Conservation (phyloP, 768 basidiomycete genomes). For the Trametopsis cervina region DNA sequence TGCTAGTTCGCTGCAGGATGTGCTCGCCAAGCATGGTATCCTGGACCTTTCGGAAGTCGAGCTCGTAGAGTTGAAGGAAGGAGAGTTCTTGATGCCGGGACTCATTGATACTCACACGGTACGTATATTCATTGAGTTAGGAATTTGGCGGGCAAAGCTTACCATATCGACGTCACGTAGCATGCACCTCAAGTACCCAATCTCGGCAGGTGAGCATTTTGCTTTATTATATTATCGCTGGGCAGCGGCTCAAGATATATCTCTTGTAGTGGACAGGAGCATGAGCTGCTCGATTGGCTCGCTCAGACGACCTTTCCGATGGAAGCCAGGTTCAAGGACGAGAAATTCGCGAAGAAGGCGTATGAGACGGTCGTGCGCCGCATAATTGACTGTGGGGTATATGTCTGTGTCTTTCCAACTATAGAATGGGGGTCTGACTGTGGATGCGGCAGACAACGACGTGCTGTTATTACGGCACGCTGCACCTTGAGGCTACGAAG, state of each 20-base stretch:
- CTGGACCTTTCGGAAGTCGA: constrained; percentile 14
- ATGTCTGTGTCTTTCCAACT: constrained; percentile 20
- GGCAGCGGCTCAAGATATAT: background rate
- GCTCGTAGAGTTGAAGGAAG: constrained; percentile 32
- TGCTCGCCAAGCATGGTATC: constrained; percentile 45
- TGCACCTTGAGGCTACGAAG: constrained; percentile 79
- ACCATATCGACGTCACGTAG: constrained; percentile 29
- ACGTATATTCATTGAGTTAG: too few relatives aligned
- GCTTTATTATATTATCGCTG: background rate
- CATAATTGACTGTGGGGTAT: constrained; percentile 68
- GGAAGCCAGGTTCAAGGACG: constrained; percentile 69
- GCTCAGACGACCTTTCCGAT: constrained; percentile 79
- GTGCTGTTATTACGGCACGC: constrained; percentile 82
- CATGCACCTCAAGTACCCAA: constrained; percentile 81
- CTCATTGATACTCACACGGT: constrained; percentile 92
- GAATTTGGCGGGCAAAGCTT: too few relatives aligned
- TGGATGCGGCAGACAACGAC: constrained; percentile 69
- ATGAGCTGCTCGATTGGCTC: constrained; percentile 89
- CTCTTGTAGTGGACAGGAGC: constrained; percentile 76
- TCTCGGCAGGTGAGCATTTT: constrained; percentile 40
- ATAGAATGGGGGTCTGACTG: background rate
- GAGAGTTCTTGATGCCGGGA: constrained; percentile 76
- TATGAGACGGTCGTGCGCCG: constrained; percentile 71
- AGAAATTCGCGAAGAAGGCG: constrained; percentile 56
- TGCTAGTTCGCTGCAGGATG: constrained; percentile 38